Conservation (phyloP, 768 basidiomycete species). For the Cyclocybe cylindracea region DNA sequence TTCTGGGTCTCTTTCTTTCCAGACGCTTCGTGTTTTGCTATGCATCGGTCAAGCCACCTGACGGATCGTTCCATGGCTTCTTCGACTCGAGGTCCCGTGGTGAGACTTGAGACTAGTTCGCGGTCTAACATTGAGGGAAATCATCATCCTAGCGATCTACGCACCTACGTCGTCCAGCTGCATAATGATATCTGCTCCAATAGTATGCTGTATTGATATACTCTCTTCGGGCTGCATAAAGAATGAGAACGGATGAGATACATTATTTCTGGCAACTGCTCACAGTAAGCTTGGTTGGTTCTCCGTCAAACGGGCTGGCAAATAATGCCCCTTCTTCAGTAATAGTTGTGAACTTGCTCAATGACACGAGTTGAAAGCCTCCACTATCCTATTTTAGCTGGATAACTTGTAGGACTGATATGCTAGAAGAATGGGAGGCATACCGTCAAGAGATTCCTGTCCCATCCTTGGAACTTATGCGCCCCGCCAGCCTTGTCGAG, state of each 20-base stretch:
- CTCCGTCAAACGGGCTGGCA: conserved; percentile 81
- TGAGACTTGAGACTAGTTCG: conserved; percentile 71
- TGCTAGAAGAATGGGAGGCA: conserved; percentile 19
- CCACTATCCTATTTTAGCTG: conserved; percentile 70
- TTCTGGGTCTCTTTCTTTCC: conserved; percentile 72
- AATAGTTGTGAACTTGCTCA: conserved; percentile 82
- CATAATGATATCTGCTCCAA: conserved; percentile 95
- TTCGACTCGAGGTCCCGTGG: conserved; percentile 75
- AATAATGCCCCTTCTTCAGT: conserved; percentile 90
- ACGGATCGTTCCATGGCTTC: conserved; percentile 90
- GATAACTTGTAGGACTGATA: not conserved
- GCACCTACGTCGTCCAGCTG: conserved; percentile 89
- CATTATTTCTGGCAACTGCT: conserved; percentile 19
- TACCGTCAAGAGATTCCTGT: conserved; percentile 80
- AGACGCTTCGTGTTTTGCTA: conserved; percentile 68
- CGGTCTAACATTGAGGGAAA: not conserved
- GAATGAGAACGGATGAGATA: conserved; percentile 3
- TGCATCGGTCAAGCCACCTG: conserved; percentile 90
- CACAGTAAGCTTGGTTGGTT: conserved; percentile 87
- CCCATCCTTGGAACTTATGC: conserved; percentile 92
- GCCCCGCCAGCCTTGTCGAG: conserved; percentile 79
- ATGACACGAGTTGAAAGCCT: conserved; percentile 85
- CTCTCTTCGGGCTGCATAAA: conserved; percentile 81
- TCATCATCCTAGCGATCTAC: conserved; percentile 20
- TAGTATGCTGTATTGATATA: conserved; percentile 86